phyloP scores from a whole-genome alignment of 164 flowering plant genomes.

The Dillenia turbinata region DNA sequence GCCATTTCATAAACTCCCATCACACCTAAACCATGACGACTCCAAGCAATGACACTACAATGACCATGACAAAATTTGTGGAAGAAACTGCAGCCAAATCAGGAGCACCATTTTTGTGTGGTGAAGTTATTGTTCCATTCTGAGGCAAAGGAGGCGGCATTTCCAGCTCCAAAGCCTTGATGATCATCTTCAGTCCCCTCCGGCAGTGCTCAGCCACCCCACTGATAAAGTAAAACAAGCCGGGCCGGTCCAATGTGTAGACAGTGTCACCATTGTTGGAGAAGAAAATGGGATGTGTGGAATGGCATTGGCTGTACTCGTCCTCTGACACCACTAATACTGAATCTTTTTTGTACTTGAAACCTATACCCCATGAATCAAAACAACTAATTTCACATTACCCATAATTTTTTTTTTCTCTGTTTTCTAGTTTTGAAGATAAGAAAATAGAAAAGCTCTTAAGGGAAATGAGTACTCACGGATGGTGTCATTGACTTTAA shows the following conservation, averaged over 20 bases:
- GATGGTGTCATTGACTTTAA: conserved; percentile 50
- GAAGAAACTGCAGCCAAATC: conserved; percentile 5
- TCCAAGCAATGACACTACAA: conserved; percentile 7
- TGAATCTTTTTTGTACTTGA: conserved; percentile 55
- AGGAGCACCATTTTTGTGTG: neutral
- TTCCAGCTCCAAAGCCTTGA: conserved; percentile 41
- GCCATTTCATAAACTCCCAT: too few relatives aligned
- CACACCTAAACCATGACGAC: neutral
- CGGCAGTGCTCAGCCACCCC: conserved; percentile 57
- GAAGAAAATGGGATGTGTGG: conserved; percentile 40
- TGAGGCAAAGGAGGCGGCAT: conserved; percentile 11
- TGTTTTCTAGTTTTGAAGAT: too few relatives aligned
- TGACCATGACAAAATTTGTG: neutral
- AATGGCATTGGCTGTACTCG: conserved; percentile 45
- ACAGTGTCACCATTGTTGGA: conserved; percentile 55
- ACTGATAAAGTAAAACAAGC: conserved; percentile 58
- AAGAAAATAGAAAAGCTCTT: neutral
- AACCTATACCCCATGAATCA: conserved; percentile 20
- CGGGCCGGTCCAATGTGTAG: conserved; percentile 32
- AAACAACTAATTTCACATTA: neutral
- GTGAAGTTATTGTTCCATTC: neutral
- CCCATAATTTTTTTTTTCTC: too few relatives aligned
- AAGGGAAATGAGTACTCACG: conserved; percentile 34
- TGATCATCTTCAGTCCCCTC: conserved; percentile 54
- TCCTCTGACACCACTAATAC: conserved; percentile 45